Evolutionary conservation across 2,329 filamentous ascomycete species (phyloP), one percentile per base, ranked within the genome.

Genomic region (Alternaria longipes): DNA sequence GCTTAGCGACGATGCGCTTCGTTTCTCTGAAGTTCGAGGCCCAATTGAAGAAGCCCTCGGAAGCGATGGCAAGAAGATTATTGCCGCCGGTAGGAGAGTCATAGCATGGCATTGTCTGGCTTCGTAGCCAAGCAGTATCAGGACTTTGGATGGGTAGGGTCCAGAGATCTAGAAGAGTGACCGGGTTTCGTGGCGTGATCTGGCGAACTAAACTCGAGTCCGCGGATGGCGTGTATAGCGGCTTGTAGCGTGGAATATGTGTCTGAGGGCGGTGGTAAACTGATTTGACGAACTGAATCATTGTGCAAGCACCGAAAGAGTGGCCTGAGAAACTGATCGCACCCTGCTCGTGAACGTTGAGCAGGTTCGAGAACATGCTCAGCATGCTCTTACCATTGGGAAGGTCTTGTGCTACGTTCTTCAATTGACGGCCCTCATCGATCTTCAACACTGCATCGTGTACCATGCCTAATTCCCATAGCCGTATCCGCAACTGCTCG

Each of bases 21-120:
- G 89, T 92, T 56, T 87, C 82, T 68, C 89, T 84, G 11, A 94
- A 83, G 69, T 96, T 91, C 42, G 89, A 86, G 0, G 81, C 84
- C 92, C 92, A 96, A 62, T 91, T 91, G 81, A 85, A 90, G 77
- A 96, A 96, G 34, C 88, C 87, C 70, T 93, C 88, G 0, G 90
- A 93, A 63, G 92, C 87, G 49, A 96, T 84, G 0, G 90, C 89
- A 1, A 96, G 82, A 0, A 94, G 77, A 2, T 84, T 88, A 12
- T 80, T 79, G 56, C 73, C 90, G 16, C 83, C 80, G 1, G 80
- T 79, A 51, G 84, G 79, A 22, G 83, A 82, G 4, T 74, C 63
- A 71, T 93, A 93, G 18, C 84, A 85, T 0, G 92, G 93, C 26
- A 96, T 81, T 0, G 92, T 90, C n/a, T 90, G 84, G n/a, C 88